Evolutionary conservation across 345 rosid species (phyloP).

Genomic region (Camelina sativa): DNA sequence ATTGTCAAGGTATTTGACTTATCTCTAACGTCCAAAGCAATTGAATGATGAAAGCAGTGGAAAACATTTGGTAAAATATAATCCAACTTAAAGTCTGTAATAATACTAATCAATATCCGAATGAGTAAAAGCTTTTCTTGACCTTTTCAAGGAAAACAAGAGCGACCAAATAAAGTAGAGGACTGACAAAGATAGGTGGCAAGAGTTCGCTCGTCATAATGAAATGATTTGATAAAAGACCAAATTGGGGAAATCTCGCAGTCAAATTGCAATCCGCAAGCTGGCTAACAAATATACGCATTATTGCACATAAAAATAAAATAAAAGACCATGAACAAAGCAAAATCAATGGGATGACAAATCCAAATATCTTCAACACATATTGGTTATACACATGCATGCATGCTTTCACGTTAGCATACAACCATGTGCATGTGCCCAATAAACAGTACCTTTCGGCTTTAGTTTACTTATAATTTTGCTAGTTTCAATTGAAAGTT

Average conservation of each 20-base stretch:
- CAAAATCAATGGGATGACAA: conserved; percentile 15
- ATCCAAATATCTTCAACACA: background rate
- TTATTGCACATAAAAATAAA: conserved; percentile 24
- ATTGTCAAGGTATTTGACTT: conserved; percentile 5
- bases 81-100: background rate
- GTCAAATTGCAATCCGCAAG: conserved; percentile 34
- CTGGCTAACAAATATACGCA: conserved; percentile 28
- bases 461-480: background rate
- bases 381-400: background rate
- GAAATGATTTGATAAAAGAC: conserved; percentile 47
- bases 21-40: conserved; percentile 20
- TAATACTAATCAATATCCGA: conserved; percentile 23
- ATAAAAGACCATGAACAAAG: conserved; percentile 5
- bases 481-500: background rate
- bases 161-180: conserved; percentile 34
- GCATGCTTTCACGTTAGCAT: conserved; percentile 28
- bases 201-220: conserved; percentile 35
- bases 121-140: conserved; percentile 30
- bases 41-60: conserved; percentile 25
- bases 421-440: background rate
- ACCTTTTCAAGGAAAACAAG: conserved; percentile 39
- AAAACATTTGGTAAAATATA: background rate
- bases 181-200: conserved; percentile 30
- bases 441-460: background rate
- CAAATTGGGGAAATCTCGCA: conserved; percentile 21